These are phyloP conservation scores for Kwoniella shandongensis DNA, from an alignment of 768 basidiomycete species.

Conservation along the genomic window DNA sequence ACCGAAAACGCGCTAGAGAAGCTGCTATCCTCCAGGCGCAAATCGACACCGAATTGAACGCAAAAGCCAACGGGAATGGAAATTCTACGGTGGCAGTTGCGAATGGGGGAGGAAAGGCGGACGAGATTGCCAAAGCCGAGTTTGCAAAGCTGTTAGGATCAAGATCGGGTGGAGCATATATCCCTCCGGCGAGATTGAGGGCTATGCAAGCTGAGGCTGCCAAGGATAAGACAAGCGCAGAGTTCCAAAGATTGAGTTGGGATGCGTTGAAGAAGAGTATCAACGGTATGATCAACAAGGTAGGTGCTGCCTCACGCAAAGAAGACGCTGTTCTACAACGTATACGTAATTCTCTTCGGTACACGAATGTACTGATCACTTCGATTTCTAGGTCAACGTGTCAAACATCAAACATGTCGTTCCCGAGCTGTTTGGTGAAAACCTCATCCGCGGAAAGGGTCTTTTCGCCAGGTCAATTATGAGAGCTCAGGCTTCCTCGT, in stretches of 20 bases:
- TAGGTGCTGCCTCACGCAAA: slow-evolving; percentile 7
- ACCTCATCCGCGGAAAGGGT: slow-evolving; percentile 88
- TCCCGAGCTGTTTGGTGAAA: slow-evolving; percentile 88
- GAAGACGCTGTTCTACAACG: slow-evolving; percentile 5
- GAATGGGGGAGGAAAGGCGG: slow-evolving; percentile 55
- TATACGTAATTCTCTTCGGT: background rate
- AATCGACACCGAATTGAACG: slow-evolving; percentile 71
- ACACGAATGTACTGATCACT: background rate
- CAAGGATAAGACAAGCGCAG: slow-evolving; percentile 75
- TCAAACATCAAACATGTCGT: slow-evolving; percentile 92
- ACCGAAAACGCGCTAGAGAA: slow-evolving; percentile 73
- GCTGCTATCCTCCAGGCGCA: slow-evolving; percentile 34
- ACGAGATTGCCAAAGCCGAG: slow-evolving; percentile 69
- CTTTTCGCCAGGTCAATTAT: slow-evolving; percentile 91
- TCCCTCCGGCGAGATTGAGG: slow-evolving; percentile 89
- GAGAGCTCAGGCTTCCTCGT: slow-evolving; percentile 95
- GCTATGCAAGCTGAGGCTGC: slow-evolving; percentile 83
- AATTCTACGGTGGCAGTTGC: slow-evolving; percentile 60
- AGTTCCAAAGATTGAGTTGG: slow-evolving; percentile 95
- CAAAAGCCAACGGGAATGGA: slow-evolving; percentile 65
- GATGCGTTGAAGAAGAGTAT: slow-evolving; percentile 96
- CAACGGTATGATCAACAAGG: slow-evolving; percentile 98
- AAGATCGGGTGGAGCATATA: slow-evolving; percentile 89
- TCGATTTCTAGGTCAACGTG: slow-evolving; percentile 66
- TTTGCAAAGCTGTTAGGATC: slow-evolving; percentile 79